Evolutionary conservation across 345 rosid genomes (phyloP).

Genomic region (Noccaea caerulescens): DNA sequence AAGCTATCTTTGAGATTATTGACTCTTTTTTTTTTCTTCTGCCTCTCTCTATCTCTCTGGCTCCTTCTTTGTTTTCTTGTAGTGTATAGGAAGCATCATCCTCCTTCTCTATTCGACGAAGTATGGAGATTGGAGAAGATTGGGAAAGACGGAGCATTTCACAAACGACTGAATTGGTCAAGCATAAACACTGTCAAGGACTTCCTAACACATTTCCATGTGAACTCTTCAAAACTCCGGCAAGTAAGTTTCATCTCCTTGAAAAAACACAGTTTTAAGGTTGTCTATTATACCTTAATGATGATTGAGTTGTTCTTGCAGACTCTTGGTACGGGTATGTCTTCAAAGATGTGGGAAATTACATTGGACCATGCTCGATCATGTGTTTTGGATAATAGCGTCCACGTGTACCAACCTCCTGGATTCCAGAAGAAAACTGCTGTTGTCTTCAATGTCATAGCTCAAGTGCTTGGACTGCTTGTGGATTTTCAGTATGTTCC

Average conservation of each 20-base stretch:
- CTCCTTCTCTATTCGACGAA: slow-evolving; percentile 82
- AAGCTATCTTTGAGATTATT: not conserved
- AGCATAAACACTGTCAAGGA: slow-evolving; percentile 80
- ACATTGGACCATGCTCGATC: slow-evolving; percentile 87
- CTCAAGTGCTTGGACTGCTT: slow-evolving; percentile 79
- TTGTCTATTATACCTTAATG: not conserved
- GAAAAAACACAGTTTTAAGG: not conserved
- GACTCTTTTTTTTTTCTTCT: no score
- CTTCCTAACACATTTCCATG: slow-evolving; percentile 66
- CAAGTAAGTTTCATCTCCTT: slow-evolving; percentile 53
- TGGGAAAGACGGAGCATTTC: slow-evolving; percentile 99
- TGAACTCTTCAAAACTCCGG: slow-evolving; percentile 78
- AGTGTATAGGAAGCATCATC: slow-evolving; percentile 98
- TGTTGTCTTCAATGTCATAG: slow-evolving; percentile 91
- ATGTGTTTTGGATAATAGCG: slow-evolving; percentile 72
- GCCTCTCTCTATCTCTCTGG: no score
- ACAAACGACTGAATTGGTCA: slow-evolving; percentile 72
- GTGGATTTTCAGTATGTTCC: slow-evolving; percentile 70
- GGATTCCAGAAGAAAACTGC: slow-evolving; percentile 67
- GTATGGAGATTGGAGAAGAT: slow-evolving; percentile 99
- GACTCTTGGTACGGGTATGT: slow-evolving; percentile 99
- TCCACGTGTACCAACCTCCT: slow-evolving; percentile 62
- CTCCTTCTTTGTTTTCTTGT: slow-evolving; percentile 36
- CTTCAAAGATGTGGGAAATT: slow-evolving; percentile 99
- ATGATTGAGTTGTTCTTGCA: slow-evolving; percentile 42